These are phyloP conservation scores for Xylaria multiplex DNA, from an alignment of 2,329 filamentous ascomycete genomes.

Conservation along the genomic window DNA sequence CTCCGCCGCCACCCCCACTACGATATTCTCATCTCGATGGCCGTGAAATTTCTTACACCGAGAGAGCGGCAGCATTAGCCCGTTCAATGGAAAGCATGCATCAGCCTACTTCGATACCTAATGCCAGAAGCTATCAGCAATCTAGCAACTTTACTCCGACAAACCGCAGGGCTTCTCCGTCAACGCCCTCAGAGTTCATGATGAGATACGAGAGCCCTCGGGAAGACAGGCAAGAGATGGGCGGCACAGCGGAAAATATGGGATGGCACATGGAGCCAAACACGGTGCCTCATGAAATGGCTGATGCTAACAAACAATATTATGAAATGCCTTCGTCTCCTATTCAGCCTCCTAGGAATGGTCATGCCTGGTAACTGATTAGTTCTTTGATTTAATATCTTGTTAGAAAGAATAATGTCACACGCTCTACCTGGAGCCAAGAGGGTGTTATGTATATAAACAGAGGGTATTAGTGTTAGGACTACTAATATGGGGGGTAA, in stretches of 20 bases:
- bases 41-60: slow-evolving; percentile 17
- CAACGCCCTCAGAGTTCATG: slow-evolving; percentile 10
- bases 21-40: slow-evolving; percentile 22
- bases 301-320: slow-evolving; percentile 1
- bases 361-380: neutral
- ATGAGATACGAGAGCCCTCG: neutral
- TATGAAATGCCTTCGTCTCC: slow-evolving; percentile 11
- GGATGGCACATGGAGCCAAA: slow-evolving; percentile 6
- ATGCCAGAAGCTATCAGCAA: neutral
- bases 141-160: slow-evolving; percentile 7
- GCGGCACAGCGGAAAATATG: slow-evolving; percentile 9
- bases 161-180: neutral
- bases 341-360: neutral
- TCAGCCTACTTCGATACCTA: neutral
- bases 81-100: slow-evolving; percentile 21
- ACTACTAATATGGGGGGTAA: no score
- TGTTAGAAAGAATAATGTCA: neutral
- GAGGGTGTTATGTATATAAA: no score
- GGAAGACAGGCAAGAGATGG: slow-evolving; percentile 5
- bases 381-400: neutral
- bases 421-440: no score
- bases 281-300: slow-evolving; percentile 7
- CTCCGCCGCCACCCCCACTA: slow-evolving; percentile 9
- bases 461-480: no score
- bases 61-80: slow-evolving; percentile 21